Evolutionary conservation across 2,329 filamentous ascomycete species (phyloP).

Genomic region (Fusarium odoratissimum): DNA sequence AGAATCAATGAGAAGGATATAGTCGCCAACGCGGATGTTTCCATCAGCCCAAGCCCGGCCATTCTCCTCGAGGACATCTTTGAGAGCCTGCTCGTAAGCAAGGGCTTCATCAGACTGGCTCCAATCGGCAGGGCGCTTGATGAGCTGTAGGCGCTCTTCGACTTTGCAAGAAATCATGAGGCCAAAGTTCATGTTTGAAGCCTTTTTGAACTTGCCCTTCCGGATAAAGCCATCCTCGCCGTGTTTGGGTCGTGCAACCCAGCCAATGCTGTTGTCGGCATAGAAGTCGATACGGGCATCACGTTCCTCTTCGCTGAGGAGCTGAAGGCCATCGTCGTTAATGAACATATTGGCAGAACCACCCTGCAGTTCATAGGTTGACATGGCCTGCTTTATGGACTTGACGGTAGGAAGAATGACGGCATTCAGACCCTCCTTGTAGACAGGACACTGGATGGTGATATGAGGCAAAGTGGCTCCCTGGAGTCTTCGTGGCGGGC

Average conservation of each 20-base stretch:
- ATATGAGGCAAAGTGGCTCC: conserved; percentile 72
- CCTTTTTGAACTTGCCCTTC: conserved; percentile 76
- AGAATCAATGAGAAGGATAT: conserved; percentile 79
- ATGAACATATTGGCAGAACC: conserved; percentile 83
- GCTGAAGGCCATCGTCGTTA: conserved; percentile 80
- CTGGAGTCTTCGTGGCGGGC: conserved; percentile 72
- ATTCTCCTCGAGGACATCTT: conserved; percentile 73
- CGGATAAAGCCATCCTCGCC: conserved; percentile 71
- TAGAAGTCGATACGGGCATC: conserved; percentile 75
- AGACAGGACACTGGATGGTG: conserved; percentile 88
- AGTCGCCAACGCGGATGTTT: conserved; percentile 87
- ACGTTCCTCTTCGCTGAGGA: conserved; percentile 71
- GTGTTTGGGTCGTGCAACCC: conserved; percentile 74
- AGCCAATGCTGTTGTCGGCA: conserved; percentile 75
- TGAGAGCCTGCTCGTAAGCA: conserved; percentile 73
- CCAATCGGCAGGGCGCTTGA: conserved; percentile 71
- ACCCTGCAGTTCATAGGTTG: conserved; percentile 80
- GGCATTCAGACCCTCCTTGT: conserved; percentile 81
- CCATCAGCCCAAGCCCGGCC: conserved; percentile 84
- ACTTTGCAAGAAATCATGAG: conserved; percentile 76
- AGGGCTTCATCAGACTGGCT: conserved; percentile 74
- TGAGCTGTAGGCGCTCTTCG: conserved; percentile 72
- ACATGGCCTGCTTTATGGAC: conserved; percentile 82
- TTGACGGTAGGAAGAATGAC: conserved; percentile 83
- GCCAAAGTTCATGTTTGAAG: conserved; percentile 79